A percentile compares a stretch with the other conserved stretches of the same genome.
These are phyloP conservation scores for Labyrinthula sp. DNA, from an alignment of 352 stramenopile genomes.

Conservation along the genomic window DNA sequence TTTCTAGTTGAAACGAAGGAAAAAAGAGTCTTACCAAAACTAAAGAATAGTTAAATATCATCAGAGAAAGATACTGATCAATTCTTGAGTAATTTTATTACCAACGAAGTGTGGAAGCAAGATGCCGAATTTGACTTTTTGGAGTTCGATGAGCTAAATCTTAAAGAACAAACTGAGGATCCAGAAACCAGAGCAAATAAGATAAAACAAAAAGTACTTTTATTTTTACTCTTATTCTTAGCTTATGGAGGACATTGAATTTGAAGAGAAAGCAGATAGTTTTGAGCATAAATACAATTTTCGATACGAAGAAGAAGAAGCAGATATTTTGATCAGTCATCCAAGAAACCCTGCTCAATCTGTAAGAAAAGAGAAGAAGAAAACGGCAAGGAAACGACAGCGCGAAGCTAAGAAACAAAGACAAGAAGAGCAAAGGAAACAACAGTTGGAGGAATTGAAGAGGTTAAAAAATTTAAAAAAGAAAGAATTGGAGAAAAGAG, in stretches of 20 bases:
- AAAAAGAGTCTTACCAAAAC: too few species aligned
- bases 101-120: not conserved
- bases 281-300: constrained; percentile 99
- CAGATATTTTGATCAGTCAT: constrained; percentile 55
- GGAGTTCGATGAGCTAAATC: constrained; percentile 2
- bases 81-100: too few species aligned
- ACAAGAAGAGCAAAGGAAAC: constrained; percentile 75
- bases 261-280: constrained; percentile 72
- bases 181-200: not conserved
- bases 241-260: constrained; percentile 62
- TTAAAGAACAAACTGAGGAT: constrained; percentile 24
- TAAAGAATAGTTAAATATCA: too few species aligned
- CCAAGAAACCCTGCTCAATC: constrained; percentile 55
- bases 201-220: not conserved
- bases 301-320: constrained; percentile 86
- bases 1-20: too few species aligned
- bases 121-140: not conserved
- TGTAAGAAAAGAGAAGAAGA: constrained; percentile 77
- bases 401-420: constrained; percentile 63
- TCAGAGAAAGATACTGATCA: too few species aligned
- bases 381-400: constrained; percentile 81
- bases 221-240: constrained; percentile 48
- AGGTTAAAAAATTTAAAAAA: constrained; percentile 93
- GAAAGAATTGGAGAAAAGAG: constrained; percentile 72
- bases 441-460: constrained; percentile 85